Base-by-base conservation (phyloP, 73 alveolate genomes). In the Paramecium primaurelia region DNA sequence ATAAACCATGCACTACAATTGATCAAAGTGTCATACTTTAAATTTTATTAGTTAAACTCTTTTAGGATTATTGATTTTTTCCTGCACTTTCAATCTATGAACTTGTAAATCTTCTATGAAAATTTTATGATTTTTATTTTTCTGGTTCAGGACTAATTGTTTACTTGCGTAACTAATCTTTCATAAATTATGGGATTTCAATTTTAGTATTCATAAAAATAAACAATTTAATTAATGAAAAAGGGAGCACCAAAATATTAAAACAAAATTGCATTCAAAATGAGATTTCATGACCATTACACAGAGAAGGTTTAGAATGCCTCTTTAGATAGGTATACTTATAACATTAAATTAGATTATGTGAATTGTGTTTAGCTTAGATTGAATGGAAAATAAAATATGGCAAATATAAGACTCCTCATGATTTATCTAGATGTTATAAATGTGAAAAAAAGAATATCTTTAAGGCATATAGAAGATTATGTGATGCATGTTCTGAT, bases 401-500 rank as follows among this genome's bases (percentile, higher is more conserved):
- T 80, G 91, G 91, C 0, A 80, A 80, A 80, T 80, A 80, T 28
- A 80, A 80, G 45, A 42, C 58, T 11, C 75, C 91, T 4, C 73
- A 40, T 80, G 91, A 80, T 80, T 80, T 80, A 80, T 80, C 91
- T 12, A 80, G 58, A 80, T 80, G 91, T 49, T 20, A n/a, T 10
- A 45, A 80, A 42, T 80, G 91, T 11, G 91, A 80, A 80, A 45
- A 47, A 54, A 80, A 80, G 45, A 49, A 32, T 38, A 80, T 80
- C 16, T 44, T 40, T 12, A 80, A 80, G 30, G 91, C 91, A 1
- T 80, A 80, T 28, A 40, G 91, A 80, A 80, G 58, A 80, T 80
- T 80, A 80, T 80, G 91, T 49, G 91, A 80, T 80, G n/a, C 30
- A 20, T 80, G 91, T 36, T 45, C 77, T 47, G 91, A 80, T 80